Conservation (phyloP, 2,329 filamentous ascomycete genomes). For the Pestalotiopsis sp. region DNA sequence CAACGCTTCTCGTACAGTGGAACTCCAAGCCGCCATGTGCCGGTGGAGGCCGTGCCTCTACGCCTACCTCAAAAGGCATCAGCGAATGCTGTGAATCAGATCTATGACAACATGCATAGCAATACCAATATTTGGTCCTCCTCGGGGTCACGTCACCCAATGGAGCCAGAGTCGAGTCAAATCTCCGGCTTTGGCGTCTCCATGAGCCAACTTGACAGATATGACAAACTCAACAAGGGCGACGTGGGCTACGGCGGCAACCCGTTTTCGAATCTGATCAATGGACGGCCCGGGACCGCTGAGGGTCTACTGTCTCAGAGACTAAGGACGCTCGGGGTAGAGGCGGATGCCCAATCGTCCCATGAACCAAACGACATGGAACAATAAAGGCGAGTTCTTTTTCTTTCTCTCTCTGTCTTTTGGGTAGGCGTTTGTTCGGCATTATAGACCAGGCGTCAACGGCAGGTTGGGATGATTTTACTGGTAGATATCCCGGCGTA, state of each 20-base stretch:
- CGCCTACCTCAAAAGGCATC: slow-evolving; percentile 35
- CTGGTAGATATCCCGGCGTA: slow-evolving; percentile 5
- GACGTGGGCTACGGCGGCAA: slow-evolving; percentile 66
- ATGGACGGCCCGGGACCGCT: slow-evolving; percentile 45
- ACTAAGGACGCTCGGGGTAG: slow-evolving; percentile 63
- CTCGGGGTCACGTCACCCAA: slow-evolving; percentile 28
- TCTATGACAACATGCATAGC: slow-evolving; percentile 17
- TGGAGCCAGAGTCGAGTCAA: slow-evolving; percentile 36
- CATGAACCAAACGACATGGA: slow-evolving; percentile 11
- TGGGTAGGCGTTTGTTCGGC: background rate
- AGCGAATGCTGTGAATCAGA: slow-evolving; percentile 17
- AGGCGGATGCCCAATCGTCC: slow-evolving; percentile 22
- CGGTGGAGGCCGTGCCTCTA: slow-evolving; percentile 57
- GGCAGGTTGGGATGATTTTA: slow-evolving; percentile 1
- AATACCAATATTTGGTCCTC: slow-evolving; percentile 24
- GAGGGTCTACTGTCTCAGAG: slow-evolving; percentile 73
- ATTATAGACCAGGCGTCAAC: background rate
- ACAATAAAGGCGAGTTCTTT: slow-evolving; percentile 5
- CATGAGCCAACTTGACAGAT: slow-evolving; percentile 34
- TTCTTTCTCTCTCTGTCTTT: background rate
- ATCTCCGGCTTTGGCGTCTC: slow-evolving; percentile 23
- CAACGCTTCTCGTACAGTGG: slow-evolving; percentile 28
- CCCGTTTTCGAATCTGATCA: slow-evolving; percentile 42
- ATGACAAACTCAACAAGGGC: slow-evolving; percentile 70
- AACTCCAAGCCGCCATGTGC: slow-evolving; percentile 33